Conservation (phyloP, 192 early-diverging fungal species). For the Backusella tarrabulga region DNA sequence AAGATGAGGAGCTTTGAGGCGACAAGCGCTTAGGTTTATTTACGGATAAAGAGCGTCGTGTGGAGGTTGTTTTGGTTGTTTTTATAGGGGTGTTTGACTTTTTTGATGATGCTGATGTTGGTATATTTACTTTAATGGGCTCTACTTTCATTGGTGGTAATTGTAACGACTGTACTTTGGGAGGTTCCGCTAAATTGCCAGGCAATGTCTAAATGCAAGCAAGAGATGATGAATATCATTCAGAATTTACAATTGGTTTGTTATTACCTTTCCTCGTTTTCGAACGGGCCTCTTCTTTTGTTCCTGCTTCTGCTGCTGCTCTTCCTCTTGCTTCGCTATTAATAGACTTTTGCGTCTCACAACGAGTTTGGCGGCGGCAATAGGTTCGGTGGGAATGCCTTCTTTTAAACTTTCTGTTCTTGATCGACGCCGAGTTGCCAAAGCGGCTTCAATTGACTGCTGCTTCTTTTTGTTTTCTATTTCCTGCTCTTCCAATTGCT, state of each 20-base stretch:
- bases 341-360: neutral
- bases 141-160: conserved; percentile 37
- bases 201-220: conserved; percentile 22
- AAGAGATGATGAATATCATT: neutral
- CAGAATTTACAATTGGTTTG: no score
- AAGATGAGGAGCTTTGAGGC: neutral
- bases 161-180: conserved; percentile 1
- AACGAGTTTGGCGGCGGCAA: neutral
- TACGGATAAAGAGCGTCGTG: neutral
- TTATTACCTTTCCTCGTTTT: conserved; percentile 29
- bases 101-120: neutral
- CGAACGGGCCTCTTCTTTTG: neutral
- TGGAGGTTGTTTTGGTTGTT: neutral
- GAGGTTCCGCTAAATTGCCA: conserved; percentile 27
- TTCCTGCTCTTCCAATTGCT: neutral
- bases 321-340: neutral
- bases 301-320: neutral
- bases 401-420: conserved; percentile 10
- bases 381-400: neutral
- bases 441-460: neutral
- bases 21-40: neutral
- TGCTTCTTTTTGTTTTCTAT: neutral
- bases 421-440: neutral
- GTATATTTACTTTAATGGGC: conserved; percentile 24
- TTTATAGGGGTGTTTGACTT: neutral